These are phyloP conservation scores for Phytophthora litchii DNA, from an alignment of 352 stramenopile genomes.

Conservation along the genomic window DNA sequence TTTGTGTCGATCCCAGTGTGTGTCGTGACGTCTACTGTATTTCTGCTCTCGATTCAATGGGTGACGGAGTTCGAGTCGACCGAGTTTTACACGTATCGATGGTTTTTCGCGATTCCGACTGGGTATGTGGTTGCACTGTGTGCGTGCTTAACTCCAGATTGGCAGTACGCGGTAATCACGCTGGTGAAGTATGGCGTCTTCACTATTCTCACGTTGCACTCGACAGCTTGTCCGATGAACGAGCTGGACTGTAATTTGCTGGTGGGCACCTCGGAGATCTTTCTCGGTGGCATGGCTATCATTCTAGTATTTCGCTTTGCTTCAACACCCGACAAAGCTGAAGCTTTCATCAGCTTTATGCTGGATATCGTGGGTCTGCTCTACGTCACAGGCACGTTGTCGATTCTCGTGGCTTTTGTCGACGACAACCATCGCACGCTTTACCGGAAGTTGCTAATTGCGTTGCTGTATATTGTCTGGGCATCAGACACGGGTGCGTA, in stretches of 20 bases:
- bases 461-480: conserved; percentile 70
- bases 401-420: conserved; percentile 55
- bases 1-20: no score
- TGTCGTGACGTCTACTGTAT: no score
- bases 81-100: no score
- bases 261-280: conserved; percentile 39
- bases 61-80: no score
- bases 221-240: conserved; percentile 59
- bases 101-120: background rate
- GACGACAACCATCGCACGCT: conserved; percentile 54
- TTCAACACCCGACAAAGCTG: conserved; percentile 22
- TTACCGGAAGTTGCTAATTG: conserved; percentile 63
- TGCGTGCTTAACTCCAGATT: conserved; percentile 52
- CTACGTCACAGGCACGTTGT: conserved; percentile 59
- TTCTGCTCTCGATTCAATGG: no score
- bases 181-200: no score
- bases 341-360: conserved; percentile 52
- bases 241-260: conserved; percentile 42
- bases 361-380: conserved; percentile 58
- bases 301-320: conserved; percentile 53
- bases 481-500: conserved; percentile 93
- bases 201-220: conserved; percentile 5
- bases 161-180: conserved; percentile 11
- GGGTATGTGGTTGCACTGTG: conserved; percentile 44
- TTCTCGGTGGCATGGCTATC: conserved; percentile 39